phyloP scores from a whole-genome alignment of 352 stramenopile species.

The Phytophthora foliorum region DNA sequence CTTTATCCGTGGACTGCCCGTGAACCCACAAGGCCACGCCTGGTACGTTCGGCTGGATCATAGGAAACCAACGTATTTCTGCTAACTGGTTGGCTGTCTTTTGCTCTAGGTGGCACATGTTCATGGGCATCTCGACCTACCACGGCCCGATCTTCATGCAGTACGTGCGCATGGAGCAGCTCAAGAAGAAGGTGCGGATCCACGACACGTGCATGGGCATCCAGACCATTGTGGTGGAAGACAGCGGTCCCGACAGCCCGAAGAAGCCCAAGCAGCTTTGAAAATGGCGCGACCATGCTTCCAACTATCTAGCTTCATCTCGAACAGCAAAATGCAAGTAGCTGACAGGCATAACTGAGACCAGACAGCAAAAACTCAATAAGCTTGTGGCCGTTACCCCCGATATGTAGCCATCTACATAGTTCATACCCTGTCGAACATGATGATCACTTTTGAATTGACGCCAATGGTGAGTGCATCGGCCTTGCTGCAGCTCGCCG shows the following conservation, averaged over 20 bases:
- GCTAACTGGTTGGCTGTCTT: constrained; percentile 9
- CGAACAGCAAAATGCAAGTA: constrained; percentile 17
- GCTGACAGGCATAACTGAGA: constrained; percentile 1
- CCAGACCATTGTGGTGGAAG: constrained; percentile 71
- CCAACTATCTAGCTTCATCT: constrained; percentile 8
- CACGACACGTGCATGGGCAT: constrained; percentile 64
- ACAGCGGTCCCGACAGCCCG: constrained; percentile 13
- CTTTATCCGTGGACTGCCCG: constrained; percentile 54
- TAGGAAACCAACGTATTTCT: not conserved
- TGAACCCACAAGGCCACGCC: constrained; percentile 85
- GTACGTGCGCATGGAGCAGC: constrained; percentile 85
- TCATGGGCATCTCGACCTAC: constrained; percentile 85
- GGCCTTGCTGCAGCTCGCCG: constrained; percentile 27
- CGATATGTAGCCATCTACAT: not conserved
- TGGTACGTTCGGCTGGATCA: constrained; percentile 47
- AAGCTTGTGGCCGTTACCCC: not conserved
- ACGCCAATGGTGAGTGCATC: constrained; percentile 25
- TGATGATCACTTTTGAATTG: not conserved
- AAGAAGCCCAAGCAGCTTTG: constrained; percentile 54
- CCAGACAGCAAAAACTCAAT: constrained; percentile 2
- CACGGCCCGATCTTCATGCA: constrained; percentile 89
- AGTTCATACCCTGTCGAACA: not conserved
- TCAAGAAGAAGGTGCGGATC: constrained; percentile 71
- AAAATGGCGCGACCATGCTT: constrained; percentile 14
- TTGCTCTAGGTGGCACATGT: constrained; percentile 75